Base-by-base conservation (phyloP, 805 yeast genomes). In the Starmerella floris region DNA sequence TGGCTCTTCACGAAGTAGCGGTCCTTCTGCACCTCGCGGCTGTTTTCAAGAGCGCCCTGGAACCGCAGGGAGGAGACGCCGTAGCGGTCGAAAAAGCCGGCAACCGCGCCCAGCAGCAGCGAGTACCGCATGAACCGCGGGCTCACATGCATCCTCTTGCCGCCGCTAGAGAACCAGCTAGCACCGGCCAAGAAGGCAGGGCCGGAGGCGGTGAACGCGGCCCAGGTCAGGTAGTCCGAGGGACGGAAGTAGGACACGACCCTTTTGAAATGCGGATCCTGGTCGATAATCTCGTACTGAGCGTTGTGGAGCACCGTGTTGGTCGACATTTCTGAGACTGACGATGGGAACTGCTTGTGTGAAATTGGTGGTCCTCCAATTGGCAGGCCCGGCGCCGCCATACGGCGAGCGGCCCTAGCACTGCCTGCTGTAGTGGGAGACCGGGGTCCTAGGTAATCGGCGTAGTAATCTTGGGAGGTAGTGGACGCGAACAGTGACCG, bases 31-130 rank as follows among this genome's bases (percentile, higher is more conserved):
- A 80, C 83, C 62, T 83, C 94, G 49, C 76, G 65, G 27, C 66
- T 53, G 62, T 83, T 83, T 63, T 83, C 94, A 21, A 70, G 51
- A 66, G 75, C 73, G 23, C 94, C 94, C 70, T 79, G 74, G 63
- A 83, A 83, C 57, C 94, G 72, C 59, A 71, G 69, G 22, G 78
- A 65, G 10, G 87, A 76, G 47, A 73, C 52, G 37, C 72, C 71
- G 62, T 82, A 83, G 30, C 85, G 80, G 40, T 75, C 62, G 48
- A 76, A 62, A 59, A 83, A 83, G 1, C 94, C 94, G 41, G 85
- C 87, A 40, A 71, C 55, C 28, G 71, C 61, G 10, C 94, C 94
- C 40, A 82, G 59, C 39, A 73, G 56, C 1, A 75, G 65, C 34
- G 82, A 73, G 15, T 73, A 70, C 62, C 88, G 71, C 52, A 79